phyloP scores from a whole-genome alignment of 1,284 basidiomycete species.

The Cutaneotrichosporon dermatis region DNA sequence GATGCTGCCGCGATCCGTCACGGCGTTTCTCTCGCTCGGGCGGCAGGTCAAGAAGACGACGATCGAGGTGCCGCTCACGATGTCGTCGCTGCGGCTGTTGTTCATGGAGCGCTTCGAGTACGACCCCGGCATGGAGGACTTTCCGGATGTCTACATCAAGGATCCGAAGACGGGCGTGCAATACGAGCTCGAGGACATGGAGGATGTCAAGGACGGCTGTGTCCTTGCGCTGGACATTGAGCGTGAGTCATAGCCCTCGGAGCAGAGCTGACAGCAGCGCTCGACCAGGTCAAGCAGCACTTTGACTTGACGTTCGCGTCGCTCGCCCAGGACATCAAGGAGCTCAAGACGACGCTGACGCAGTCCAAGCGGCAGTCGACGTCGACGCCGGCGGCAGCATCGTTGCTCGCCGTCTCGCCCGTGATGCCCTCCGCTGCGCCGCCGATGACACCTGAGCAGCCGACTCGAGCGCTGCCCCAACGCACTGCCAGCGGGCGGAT shows the following conservation, averaged over 20 bases:
- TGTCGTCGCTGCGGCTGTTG: conserved; percentile 54
- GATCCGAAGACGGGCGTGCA: conserved; percentile 86
- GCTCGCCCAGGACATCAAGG: conserved; percentile 87
- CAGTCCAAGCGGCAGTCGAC: conserved; percentile 51
- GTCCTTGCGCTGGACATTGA: conserved; percentile 91
- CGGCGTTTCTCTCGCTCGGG: conserved; percentile 84
- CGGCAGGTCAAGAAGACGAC: conserved; percentile 83
- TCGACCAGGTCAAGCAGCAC: conserved; percentile 98
- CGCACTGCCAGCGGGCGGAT: conserved; percentile 6
- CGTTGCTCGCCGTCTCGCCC: conserved; percentile 29
- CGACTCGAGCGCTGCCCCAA: not conserved
- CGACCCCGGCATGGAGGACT: conserved; percentile 86
- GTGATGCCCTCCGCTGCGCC: not conserved
- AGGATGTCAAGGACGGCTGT: conserved; percentile 85
- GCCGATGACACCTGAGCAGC: conserved; percentile 20
- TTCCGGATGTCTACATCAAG: conserved; percentile 91
- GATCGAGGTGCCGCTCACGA: conserved; percentile 61
- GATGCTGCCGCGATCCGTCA: conserved; percentile 31
- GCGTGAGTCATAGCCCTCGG: conserved; percentile 58
- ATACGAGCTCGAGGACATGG: conserved; percentile 92
- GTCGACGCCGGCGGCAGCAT: conserved; percentile 40
- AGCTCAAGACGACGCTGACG: conserved; percentile 63
- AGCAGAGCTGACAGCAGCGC: conserved; percentile 56
- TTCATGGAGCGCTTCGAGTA: conserved; percentile 96
- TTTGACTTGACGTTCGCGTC: conserved; percentile 83